Percentiles rank a stretch among this genome's conserved stretches.
phyloP scores from a whole-genome alignment of 2,329 filamentous ascomycete species.

The Fusarium pseudocircinatum region DNA sequence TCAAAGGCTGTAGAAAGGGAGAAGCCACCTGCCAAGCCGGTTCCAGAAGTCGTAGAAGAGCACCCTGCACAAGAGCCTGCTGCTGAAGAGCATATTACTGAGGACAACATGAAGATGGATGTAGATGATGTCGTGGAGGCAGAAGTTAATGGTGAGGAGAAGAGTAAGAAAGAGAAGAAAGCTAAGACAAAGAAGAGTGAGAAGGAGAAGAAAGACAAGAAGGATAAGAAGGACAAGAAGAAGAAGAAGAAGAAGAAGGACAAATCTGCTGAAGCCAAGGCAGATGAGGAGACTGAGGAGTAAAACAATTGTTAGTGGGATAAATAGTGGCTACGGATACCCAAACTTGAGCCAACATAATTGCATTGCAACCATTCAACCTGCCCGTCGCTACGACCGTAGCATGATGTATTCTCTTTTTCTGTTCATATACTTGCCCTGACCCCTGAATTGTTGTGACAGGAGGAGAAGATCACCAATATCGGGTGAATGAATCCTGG shows the following conservation, averaged over 20 bases:
- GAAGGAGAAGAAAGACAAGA: conserved; percentile 4
- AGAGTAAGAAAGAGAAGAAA: conserved; percentile 2
- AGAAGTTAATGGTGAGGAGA: background rate
- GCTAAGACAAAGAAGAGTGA: conserved; percentile 2
- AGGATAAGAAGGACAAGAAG: background rate
- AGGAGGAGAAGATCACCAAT: background rate
- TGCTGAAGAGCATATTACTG: background rate
- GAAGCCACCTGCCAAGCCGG: background rate
- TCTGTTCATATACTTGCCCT: background rate
- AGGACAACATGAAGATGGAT: conserved; percentile 18
- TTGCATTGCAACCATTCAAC: background rate
- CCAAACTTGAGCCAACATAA: conserved; percentile 20
- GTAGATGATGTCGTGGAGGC: conserved; percentile 12
- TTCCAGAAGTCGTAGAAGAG: conserved; percentile 1
- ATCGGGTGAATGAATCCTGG: background rate
- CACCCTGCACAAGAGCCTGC: background rate
- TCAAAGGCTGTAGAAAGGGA: conserved; percentile 16
- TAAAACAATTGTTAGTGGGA: conserved; percentile 16
- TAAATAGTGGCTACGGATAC: conserved; percentile 29
- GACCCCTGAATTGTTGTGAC: background rate
- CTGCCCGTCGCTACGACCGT: background rate
- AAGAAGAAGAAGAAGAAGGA: conserved; percentile 28
- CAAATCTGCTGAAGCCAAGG: conserved; percentile 5
- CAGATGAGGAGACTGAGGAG: conserved; percentile 16
- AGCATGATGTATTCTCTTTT: background rate